Evolutionary conservation across 768 basidiomycete genomes (phyloP).

Genomic region (Lactarius akahatsu): DNA sequence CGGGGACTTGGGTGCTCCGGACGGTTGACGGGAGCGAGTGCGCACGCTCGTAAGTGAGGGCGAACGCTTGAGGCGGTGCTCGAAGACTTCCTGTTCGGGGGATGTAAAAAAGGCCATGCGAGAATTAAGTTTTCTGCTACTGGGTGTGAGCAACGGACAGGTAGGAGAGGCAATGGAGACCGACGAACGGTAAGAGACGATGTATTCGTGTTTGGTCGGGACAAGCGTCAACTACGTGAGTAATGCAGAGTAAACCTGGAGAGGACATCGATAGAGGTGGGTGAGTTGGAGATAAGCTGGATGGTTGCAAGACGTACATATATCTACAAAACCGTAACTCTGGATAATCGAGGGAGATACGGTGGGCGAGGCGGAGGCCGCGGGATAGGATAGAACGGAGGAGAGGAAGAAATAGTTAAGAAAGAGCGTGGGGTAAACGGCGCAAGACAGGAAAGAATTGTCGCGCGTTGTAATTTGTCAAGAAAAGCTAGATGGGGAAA

Average conservation of each 20-base stretch:
- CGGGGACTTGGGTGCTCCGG: not conserved
- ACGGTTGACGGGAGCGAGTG: slow-evolving; percentile 6
- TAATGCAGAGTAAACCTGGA: slow-evolving; percentile 18
- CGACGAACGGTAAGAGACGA: slow-evolving; percentile 9
- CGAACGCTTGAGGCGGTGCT: slow-evolving; percentile 28
- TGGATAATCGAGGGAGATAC: not conserved
- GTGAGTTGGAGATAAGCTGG: not conserved
- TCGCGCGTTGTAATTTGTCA: slow-evolving; percentile 1
- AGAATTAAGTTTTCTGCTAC: slow-evolving; percentile 3
- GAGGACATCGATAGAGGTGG: not conserved
- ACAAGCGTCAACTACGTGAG: slow-evolving; percentile 24
- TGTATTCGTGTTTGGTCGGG: slow-evolving; percentile 20
- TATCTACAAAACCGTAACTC: slow-evolving; percentile 5
- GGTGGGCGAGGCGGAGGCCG: not conserved
- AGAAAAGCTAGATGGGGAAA: slow-evolving; percentile 1
- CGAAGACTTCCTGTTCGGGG: slow-evolving; percentile 20
- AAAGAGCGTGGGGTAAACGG: slow-evolving; percentile 1
- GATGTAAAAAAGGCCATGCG: slow-evolving; percentile 29
- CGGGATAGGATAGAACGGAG: not conserved
- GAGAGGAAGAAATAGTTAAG: not conserved
- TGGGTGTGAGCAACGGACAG: not conserved
- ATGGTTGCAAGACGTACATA: slow-evolving; percentile 1
- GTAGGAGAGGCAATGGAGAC: not conserved
- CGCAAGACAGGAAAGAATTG: not conserved
- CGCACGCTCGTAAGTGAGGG: slow-evolving; percentile 21